Base-by-base conservation (phyloP, 495 filamentous ascomycete species). In the Talaromyces liani region DNA sequence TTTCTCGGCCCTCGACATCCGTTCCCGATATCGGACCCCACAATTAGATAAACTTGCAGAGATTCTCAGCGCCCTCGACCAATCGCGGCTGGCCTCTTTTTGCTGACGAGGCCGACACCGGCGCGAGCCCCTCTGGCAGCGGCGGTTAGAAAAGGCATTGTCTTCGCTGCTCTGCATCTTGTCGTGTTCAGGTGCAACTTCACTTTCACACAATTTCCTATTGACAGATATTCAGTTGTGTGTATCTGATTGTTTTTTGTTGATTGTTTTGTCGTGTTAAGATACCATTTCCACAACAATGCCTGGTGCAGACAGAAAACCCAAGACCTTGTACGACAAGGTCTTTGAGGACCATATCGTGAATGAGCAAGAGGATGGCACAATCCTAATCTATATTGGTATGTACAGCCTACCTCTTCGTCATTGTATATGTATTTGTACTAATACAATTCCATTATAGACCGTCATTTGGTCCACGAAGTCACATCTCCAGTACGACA, bases 281-380 rank as follows among this genome's bases (percentile, higher is more conserved):
- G 3, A 18, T 34, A 18, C 27, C 56, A 56, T 56, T 27, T 25
- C 58, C 9, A 6, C 64, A 74, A 87, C 74, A 65, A 97, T 97
- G 92, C 92, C 92, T 70, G 82, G 81, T 71, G 89, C 87, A 69
- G 88, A 90, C 68, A 79, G 80, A 71, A 82, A 82, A 64, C 93
- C 91, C 57, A 88, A 87, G 77, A 97, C 93, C 71, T 86, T 97
- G 73, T 98, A 98, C 78, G 94, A 98, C 83, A 97, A 97, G 86
- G 92, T 98, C 73, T 88, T 97, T 73, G 84, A 89, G 66, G 87
- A 86, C 74, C 94, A 98, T 77, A 89, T 97, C 65, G 92, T 98
- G 70, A 90, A 97, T 68, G 90, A 93, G 82, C 88, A 91, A 79
- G 85, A 91, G 22, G 92, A 95, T 79, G 92, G 92, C 72, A 98